phyloP scores from a whole-genome alignment of 345 rosid species.

The Boechera stricta region DNA sequence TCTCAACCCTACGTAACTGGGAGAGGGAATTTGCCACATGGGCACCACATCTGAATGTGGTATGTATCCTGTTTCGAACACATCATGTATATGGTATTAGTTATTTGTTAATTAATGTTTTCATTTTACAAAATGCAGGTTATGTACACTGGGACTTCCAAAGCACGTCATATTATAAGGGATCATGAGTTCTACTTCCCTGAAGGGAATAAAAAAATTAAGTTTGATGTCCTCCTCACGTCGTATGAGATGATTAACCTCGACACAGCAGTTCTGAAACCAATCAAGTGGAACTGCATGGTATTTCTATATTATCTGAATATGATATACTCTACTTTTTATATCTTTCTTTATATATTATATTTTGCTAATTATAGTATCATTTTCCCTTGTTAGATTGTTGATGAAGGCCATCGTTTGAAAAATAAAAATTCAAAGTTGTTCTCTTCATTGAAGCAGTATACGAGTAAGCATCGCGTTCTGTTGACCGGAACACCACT shows the following conservation, averaged over 20 bases:
- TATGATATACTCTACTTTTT: conserved; percentile 10
- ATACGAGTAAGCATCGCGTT: conserved; percentile 69
- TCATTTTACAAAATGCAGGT: conserved; percentile 52
- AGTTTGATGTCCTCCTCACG: conserved; percentile 91
- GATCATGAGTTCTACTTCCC: conserved; percentile 84
- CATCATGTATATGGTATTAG: conserved; percentile 8
- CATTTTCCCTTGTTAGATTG: conserved; percentile 62
- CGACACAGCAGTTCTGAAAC: conserved; percentile 65
- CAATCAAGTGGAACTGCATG: conserved; percentile 93
- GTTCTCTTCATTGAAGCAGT: conserved; percentile 75
- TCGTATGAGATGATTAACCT: conserved; percentile 88
- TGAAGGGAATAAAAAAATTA: conserved; percentile 55
- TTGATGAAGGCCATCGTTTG: conserved; percentile 95
- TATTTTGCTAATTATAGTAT: conserved; percentile 27
- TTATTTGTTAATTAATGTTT: background rate
- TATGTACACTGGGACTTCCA: conserved; percentile 77
- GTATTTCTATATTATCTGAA: conserved; percentile 47
- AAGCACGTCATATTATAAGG: conserved; percentile 78
- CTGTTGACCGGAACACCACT: conserved; percentile 66
- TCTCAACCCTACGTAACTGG: conserved; percentile 93
- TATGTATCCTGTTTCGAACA: conserved; percentile 45
- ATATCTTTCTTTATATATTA: conserved; percentile 11
- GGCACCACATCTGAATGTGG: conserved; percentile 98
- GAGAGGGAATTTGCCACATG: conserved; percentile 90
- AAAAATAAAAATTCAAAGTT: conserved; percentile 90